Evolutionary conservation across 192 early-diverging fungal species (phyloP).

Genomic region (Coemansia sp.): DNA sequence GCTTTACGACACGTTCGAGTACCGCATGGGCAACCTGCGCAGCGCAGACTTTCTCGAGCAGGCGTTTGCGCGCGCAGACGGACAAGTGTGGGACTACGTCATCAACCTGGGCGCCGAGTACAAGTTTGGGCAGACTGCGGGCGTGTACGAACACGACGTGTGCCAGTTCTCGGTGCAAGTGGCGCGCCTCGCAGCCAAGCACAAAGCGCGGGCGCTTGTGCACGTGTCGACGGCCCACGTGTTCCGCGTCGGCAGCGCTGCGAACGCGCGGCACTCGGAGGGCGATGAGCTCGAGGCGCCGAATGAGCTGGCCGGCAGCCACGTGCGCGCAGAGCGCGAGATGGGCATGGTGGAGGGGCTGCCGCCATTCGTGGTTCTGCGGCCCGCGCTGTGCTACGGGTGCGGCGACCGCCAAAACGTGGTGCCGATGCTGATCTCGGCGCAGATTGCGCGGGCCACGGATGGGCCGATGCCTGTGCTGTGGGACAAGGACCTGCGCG

Average conservation of each 20-base stretch:
- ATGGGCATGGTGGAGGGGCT: constrained; percentile 24
- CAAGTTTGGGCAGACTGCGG: constrained; percentile 84
- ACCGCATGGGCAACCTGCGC: constrained; percentile 47
- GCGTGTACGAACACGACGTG: constrained; percentile 57
- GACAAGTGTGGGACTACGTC: constrained; percentile 85
- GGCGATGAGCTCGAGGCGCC: constrained; percentile 19
- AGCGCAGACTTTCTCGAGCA: constrained; percentile 54
- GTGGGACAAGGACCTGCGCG: constrained; percentile 88
- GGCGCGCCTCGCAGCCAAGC: constrained; percentile 79
- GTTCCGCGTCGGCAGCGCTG: constrained; percentile 44
- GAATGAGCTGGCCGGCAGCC: constrained; percentile 16
- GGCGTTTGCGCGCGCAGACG: constrained; percentile 60
- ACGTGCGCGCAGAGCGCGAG: constrained; percentile 28
- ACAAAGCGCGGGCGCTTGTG: constrained; percentile 71
- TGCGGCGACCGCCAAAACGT: constrained; percentile 60
- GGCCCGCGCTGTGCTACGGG: constrained; percentile 90
- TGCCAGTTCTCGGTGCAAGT: constrained; percentile 67
- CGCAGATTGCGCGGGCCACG: constrained; percentile 78
- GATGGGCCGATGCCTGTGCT: constrained; percentile 90
- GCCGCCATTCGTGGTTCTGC: constrained; percentile 77
- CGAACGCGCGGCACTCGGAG: constrained; percentile 2
- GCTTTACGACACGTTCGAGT: constrained; percentile 35
- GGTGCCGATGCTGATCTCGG: constrained; percentile 92
- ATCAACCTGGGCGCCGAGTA: constrained; percentile 94
- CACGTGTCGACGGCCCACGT: constrained; percentile 89